Evolutionary conservation across 1,284 basidiomycete genomes (phyloP).

Genomic region (Takashimella koratensis): DNA sequence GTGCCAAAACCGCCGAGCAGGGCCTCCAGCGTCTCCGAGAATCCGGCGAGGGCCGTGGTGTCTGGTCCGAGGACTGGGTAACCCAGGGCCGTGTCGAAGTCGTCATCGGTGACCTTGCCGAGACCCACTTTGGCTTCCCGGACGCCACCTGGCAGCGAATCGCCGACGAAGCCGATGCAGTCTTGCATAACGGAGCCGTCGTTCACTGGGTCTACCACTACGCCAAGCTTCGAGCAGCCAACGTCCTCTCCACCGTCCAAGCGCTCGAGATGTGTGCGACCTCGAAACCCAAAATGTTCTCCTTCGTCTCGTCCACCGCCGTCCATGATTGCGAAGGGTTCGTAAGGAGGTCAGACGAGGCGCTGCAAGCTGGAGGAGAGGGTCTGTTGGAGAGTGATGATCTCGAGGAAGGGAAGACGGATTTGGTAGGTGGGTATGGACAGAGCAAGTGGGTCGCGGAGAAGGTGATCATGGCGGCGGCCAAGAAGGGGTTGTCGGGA

Average conservation of each 20-base stretch:
- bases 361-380: slow-evolving; percentile 53
- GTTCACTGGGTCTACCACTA: slow-evolving; percentile 99
- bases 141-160: slow-evolving; percentile 65
- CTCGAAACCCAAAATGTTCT: slow-evolving; percentile 72
- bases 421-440: slow-evolving; percentile 88
- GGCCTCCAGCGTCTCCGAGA: slow-evolving; percentile 71
- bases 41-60: slow-evolving; percentile 75
- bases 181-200: slow-evolving; percentile 94
- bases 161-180: slow-evolving; percentile 70
- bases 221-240: slow-evolving; percentile 83
- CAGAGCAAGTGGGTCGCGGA: slow-evolving; percentile 99
- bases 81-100: slow-evolving; percentile 67
- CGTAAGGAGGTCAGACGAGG: slow-evolving; percentile 75
- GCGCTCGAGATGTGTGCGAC: slow-evolving; percentile 72
- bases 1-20: slow-evolving; percentile 63
- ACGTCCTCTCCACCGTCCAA: slow-evolving; percentile 84
- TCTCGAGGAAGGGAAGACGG: slow-evolving; percentile 75
- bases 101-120: slow-evolving; percentile 81
- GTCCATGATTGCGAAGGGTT: slow-evolving; percentile 90
- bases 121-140: slow-evolving; percentile 71
- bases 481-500: slow-evolving; percentile 77
- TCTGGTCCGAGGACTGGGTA: slow-evolving; percentile 91
- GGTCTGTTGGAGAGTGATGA: slow-evolving; percentile 87
- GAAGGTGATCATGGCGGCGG: slow-evolving; percentile 87
- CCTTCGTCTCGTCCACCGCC: slow-evolving; percentile 93